Percentiles rank a stretch among this genome's conserved stretches.
These are phyloP conservation scores for Hypomontagnella monticulosa DNA, from an alignment of 495 filamentous ascomycete genomes.

Conservation along the genomic window DNA sequence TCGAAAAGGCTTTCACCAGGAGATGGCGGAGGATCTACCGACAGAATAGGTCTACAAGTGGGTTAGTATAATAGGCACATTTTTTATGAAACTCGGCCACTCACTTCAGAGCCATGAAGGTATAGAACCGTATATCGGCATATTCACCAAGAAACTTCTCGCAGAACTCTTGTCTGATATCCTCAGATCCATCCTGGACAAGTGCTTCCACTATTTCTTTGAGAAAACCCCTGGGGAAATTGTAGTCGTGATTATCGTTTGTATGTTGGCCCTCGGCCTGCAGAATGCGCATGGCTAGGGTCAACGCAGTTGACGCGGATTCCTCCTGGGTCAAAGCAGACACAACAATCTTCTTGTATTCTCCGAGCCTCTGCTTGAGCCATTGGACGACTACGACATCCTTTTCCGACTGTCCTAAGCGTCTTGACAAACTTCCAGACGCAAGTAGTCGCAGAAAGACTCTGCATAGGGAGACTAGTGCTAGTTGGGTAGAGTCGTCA, in stretches of 20 bases:
- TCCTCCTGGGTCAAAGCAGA: conserved; percentile 64
- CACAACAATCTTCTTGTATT: conserved; percentile 70
- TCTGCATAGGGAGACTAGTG: conserved; percentile 83
- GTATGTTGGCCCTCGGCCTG: conserved; percentile 77
- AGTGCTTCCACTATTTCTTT: conserved; percentile 68
- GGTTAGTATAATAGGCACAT: conserved; percentile 23
- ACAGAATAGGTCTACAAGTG: conserved; percentile 50
- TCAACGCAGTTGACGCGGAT: conserved; percentile 68
- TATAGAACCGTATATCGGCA: conserved; percentile 86
- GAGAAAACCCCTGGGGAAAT: conserved; percentile 72
- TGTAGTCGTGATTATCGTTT: conserved; percentile 65
- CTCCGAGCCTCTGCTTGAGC: conserved; percentile 76
- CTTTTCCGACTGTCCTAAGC: conserved; percentile 69
- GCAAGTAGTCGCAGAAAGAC: conserved; percentile 88
- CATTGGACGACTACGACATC: conserved; percentile 79
- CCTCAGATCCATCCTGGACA: conserved; percentile 64
- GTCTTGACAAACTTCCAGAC: conserved; percentile 73
- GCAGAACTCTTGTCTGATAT: conserved; percentile 73
- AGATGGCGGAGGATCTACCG: conserved; percentile 47
- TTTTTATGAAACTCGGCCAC: conserved; percentile 41
- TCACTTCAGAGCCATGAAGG: conserved; percentile 75
- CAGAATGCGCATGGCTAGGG: conserved; percentile 82
- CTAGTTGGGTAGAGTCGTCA: conserved; percentile 57
- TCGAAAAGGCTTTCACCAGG: conserved; percentile 58
- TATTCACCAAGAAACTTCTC: conserved; percentile 79